Conservation (phyloP, 805 yeast genomes). For the Maudiozyma barnettii region DNA sequence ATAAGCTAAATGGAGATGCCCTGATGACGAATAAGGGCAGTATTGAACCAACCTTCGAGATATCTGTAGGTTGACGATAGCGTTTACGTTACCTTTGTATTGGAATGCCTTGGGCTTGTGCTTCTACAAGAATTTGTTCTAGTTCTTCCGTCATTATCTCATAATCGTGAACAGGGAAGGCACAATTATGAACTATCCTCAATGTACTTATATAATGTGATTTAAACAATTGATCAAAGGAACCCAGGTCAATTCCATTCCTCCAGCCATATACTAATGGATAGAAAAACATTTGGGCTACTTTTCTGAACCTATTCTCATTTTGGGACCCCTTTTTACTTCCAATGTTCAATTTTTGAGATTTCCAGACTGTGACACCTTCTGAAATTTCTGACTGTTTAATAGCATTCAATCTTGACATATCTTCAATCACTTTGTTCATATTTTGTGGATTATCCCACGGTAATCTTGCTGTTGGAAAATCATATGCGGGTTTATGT, state of each 20-base stretch:
- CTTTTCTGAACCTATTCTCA: constrained; percentile 27
- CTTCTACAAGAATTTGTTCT: constrained; percentile 20
- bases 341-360: constrained; percentile 23
- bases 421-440: neutral
- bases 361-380: constrained; percentile 23
- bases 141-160: constrained; percentile 28
- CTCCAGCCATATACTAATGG: constrained; percentile 48
- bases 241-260: constrained; percentile 45
- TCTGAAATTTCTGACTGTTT: neutral
- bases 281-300: constrained; percentile 39
- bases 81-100: neutral
- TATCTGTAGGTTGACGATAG: too few relatives aligned
- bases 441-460: constrained; percentile 14
- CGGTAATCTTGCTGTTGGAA: constrained; percentile 29
- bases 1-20: too few relatives aligned
- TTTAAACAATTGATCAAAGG: constrained; percentile 41
- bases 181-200: constrained; percentile 37
- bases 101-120: constrained; percentile 17
- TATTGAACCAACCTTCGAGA: too few relatives aligned
- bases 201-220: constrained; percentile 44
- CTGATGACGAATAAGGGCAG: too few relatives aligned
- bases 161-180: constrained; percentile 37
- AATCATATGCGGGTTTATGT: constrained; percentile 30
- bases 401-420: neutral
- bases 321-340: neutral